phyloP scores from a whole-genome alignment of 228 moss, liverwort and hornwort genomes.

The Sphagnum fallax region DNA sequence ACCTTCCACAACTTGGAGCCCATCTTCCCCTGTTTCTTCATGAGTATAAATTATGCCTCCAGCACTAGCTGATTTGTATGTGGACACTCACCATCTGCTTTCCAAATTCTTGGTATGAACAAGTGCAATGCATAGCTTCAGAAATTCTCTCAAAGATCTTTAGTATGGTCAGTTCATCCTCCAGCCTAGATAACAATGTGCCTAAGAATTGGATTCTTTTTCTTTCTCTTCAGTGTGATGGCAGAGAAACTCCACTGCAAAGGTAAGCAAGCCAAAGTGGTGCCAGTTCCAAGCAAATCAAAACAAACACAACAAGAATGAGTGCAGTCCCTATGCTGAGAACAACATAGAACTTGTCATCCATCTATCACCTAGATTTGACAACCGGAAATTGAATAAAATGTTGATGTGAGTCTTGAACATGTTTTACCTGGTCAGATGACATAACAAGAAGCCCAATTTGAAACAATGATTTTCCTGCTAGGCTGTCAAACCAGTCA shows the following conservation, averaged over 20 bases:
- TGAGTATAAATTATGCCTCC: conserved; percentile 68
- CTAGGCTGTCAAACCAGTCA: conserved; percentile 82
- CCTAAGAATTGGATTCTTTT: conserved; percentile 1
- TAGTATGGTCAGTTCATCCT: background rate
- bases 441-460: conserved; percentile 69
- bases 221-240: background rate
- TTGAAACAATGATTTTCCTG: conserved; percentile 51
- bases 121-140: background rate
- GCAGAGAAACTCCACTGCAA: background rate
- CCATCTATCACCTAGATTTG: too few relatives aligned
- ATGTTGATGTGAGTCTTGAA: too few relatives aligned
- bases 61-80: conserved; percentile 49
- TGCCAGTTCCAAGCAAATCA: background rate
- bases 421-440: conserved; percentile 33
- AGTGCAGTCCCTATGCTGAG: too few relatives aligned
- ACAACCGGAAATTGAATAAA: too few relatives aligned
- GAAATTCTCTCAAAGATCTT: background rate
- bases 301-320: too few relatives aligned
- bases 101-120: background rate
- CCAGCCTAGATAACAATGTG: background rate
- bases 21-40: conserved; percentile 66
- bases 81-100: conserved; percentile 51
- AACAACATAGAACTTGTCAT: too few relatives aligned
- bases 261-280: background rate
- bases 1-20: conserved; percentile 78